These are phyloP conservation scores for Phialophora chinensis DNA, from an alignment of 2,329 filamentous ascomycete genomes.

Conservation along the genomic window DNA sequence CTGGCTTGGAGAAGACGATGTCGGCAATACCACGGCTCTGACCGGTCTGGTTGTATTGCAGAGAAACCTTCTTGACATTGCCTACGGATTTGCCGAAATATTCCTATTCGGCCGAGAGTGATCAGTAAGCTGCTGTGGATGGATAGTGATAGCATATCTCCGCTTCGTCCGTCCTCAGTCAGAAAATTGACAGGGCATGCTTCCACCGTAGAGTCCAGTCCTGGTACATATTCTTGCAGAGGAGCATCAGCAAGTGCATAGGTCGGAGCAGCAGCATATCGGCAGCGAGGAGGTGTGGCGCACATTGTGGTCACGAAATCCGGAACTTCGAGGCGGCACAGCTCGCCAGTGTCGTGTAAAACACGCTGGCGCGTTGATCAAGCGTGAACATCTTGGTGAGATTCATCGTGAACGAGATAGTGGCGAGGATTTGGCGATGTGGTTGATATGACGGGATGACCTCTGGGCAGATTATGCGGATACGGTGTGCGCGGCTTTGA, in stretches of 20 bases:
- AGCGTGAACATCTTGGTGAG: not conserved
- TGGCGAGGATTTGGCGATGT: not conserved
- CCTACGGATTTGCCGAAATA: conserved; percentile 91
- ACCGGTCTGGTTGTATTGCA: conserved; percentile 92
- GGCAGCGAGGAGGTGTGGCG: conserved; percentile 6
- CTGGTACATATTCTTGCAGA: conserved; percentile 30
- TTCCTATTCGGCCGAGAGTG: conserved; percentile 73
- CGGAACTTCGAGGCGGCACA: not conserved
- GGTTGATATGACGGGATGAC: not conserved
- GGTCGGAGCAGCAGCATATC: conserved; percentile 29
- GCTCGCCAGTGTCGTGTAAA: not conserved
- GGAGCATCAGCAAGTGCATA: conserved; percentile 34
- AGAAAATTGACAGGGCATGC: conserved; percentile 28
- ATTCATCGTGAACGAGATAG: not conserved
- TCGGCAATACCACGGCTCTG: conserved; percentile 91
- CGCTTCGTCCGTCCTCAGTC: conserved; percentile 28
- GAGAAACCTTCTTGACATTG: conserved; percentile 85
- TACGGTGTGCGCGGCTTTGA: not conserved
- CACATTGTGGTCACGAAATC: not conserved
- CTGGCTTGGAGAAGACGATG: conserved; percentile 80
- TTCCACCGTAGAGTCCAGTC: conserved; percentile 31
- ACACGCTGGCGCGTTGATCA: not conserved
- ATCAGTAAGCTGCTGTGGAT: conserved; percentile 51
- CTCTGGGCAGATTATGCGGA: not conserved
- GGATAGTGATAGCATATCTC: conserved; percentile 33